Base-by-base conservation (phyloP, 2,329 filamentous ascomycete genomes). In the Aspergillus flavus region DNA sequence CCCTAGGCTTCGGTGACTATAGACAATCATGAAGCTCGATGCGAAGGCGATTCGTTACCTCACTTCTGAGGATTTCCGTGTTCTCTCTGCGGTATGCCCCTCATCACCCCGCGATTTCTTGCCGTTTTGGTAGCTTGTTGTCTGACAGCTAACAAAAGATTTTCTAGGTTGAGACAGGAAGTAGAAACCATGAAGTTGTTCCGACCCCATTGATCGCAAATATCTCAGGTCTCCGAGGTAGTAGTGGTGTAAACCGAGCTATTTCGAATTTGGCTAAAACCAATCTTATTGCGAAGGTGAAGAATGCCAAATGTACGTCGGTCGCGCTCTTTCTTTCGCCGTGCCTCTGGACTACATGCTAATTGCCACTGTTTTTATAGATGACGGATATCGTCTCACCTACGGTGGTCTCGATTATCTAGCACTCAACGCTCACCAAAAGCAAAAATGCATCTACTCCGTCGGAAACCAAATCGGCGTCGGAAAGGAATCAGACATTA, bases 351-450 rank as follows among this genome's bases (percentile, higher is more conserved):
- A 32, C 48, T 23, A 65, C 64, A 58, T 58, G 58, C 30, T 64
- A 59, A 56, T 62, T 41, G 39, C 32, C 23, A 36, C 58, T 26
- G 11, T 34, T 36, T 21, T 21, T 43, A 54, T 62, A 86, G 83
- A 99, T 80, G 95, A 99, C 74, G 95, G 95, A 65, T 99, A 99
- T 81, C 89, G 96, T 59, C 86, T 99, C 60, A 97, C 94, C 7
- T 99, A 99, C 76, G 95, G 95, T 72, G 95, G 95, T 2, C 88
- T 98, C 55, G 95, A 99, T 82, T 99, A 99, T 79, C 89, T 99
- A n/a, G 93, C 95, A 19, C 85, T 99, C 59, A 93, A 98, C 80
- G 89, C 93, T 0, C 90, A 98, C 77, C 90, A 94, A 62, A 91
- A 91, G 71, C 85, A 88, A 68, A 90, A 91, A 70, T 87, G 86